Base-by-base conservation (phyloP, 2,329 filamentous ascomycete genomes). In the Claviceps sorghi region DNA sequence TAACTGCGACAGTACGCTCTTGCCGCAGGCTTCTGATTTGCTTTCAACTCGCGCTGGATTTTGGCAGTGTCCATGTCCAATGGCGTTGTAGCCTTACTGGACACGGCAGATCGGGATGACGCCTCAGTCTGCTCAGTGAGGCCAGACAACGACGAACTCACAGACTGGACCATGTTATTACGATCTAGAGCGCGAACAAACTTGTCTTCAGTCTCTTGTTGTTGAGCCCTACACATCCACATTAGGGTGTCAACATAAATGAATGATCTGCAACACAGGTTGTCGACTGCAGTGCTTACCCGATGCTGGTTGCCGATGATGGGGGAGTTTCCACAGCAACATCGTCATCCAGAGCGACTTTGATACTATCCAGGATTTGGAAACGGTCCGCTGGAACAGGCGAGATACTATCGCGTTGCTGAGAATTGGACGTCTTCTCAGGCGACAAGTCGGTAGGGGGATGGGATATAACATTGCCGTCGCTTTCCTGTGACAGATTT, bases 61-160 rank as follows among this genome's bases (percentile, higher is more conserved):
- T 54, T 61, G 19, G 58, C 43, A 40, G 56, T 58, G 26, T 68
- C 68, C 19, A 60, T 57, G 49, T 79, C 77, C 53, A 76, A 66
- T 46, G 79, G 79, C 44, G 79, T 83, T 48, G 79, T 83, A 55
- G 78, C 78, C 66, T 83, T 81, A 65, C 80, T 84, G 57, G 79
- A 82, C 41, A 70, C 62, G 4, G 73, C 74, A 8, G 76, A 75
- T n/a, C 71, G 71, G 19, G 69, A 66, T 48, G 76, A 76, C 29
- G 75, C 62, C 46, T 80, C 77, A 50, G 78, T 81, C 29, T 71
- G 65, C 52, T 82, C 78, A 55, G 77, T 76, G 34, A 74, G 57
- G 53, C 65, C 68, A 19, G 76, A 76, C 21, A 74, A 66, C n/a
- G 77, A 78, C 15, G 78, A 81, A 46, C 70, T 68, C 56, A 76